Evolutionary conservation across 2,329 filamentous ascomycete genomes (phyloP).

Genomic region (Dactylellina haptotyla): DNA sequence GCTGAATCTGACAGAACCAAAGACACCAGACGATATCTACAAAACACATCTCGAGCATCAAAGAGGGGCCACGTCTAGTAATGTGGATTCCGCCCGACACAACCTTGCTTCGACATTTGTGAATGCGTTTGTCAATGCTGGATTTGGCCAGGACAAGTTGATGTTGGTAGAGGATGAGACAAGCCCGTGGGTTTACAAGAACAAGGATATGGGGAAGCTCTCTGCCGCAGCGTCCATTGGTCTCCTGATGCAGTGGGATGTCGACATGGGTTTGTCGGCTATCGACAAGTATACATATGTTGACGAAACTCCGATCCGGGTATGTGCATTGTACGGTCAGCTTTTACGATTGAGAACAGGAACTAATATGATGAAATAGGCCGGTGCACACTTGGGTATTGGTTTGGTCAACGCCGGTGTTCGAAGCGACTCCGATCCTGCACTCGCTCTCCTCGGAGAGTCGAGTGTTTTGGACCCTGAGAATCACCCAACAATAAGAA

Average conservation of each 20-base stretch:
- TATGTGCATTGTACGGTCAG: slow-evolving; percentile 2
- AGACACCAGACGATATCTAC: slow-evolving; percentile 98
- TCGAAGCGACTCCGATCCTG: slow-evolving; percentile 86
- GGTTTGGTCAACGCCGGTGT: slow-evolving; percentile 97
- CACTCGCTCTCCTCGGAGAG: slow-evolving; percentile 85
- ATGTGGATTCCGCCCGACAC: slow-evolving; percentile 92
- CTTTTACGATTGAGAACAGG: neutral
- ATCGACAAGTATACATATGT: slow-evolving; percentile 94
- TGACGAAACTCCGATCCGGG: slow-evolving; percentile 76
- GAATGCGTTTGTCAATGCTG: slow-evolving; percentile 95
- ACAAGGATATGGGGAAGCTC: slow-evolving; percentile 97
- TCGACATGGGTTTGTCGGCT: slow-evolving; percentile 89
- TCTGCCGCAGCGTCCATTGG: slow-evolving; percentile 94
- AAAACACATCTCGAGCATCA: slow-evolving; percentile 98
- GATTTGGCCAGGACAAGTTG: slow-evolving; percentile 95
- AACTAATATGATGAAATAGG: slow-evolving; percentile 65
- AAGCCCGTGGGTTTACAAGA: slow-evolving; percentile 98
- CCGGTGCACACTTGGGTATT: slow-evolving; percentile 89
- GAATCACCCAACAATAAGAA: slow-evolving; percentile 75
- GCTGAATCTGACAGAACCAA: slow-evolving; percentile 94
- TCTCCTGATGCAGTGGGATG: slow-evolving; percentile 91
- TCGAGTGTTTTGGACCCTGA: slow-evolving; percentile 80
- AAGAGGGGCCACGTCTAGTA: slow-evolving; percentile 82
- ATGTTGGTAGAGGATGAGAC: slow-evolving; percentile 92
- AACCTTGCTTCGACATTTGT: slow-evolving; percentile 96